Evolutionary conservation across 345 rosid species (phyloP).

Genomic region (Euclidium syriacum): DNA sequence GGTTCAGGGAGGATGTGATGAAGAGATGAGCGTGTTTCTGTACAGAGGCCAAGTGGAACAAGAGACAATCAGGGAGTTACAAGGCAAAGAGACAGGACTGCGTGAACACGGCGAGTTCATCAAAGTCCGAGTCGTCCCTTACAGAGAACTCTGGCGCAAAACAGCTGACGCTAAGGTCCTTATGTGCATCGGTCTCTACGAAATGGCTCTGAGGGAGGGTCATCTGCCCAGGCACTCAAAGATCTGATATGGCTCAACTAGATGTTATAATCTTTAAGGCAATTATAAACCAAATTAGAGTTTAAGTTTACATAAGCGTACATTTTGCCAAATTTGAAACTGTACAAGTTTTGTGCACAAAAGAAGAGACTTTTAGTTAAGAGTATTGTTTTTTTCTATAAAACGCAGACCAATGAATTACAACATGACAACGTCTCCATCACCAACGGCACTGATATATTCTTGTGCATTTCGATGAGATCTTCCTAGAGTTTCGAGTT

Average conservation of each 20-base stretch:
- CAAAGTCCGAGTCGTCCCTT: slow-evolving; percentile 62
- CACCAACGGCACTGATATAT: neutral
- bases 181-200: slow-evolving; percentile 65
- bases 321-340: slow-evolving; percentile 4
- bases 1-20: slow-evolving; percentile 88
- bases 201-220: slow-evolving; percentile 67
- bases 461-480: neutral
- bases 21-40: slow-evolving; percentile 71
- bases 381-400: too few relatives aligned
- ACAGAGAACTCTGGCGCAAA: slow-evolving; percentile 60
- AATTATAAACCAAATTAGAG: neutral
- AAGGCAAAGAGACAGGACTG: slow-evolving; percentile 83
- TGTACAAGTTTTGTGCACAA: slow-evolving; percentile 25
- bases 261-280: neutral
- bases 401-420: slow-evolving; percentile 11
- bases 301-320: slow-evolving; percentile 4
- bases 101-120: slow-evolving; percentile 73
- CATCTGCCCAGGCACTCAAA: slow-evolving; percentile 35
- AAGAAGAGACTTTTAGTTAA: slow-evolving; percentile 12
- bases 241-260: neutral
- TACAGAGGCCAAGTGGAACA: slow-evolving; percentile 55
- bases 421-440: slow-evolving; percentile 9
- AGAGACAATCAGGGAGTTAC: slow-evolving; percentile 53
- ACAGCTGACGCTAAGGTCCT: slow-evolving; percentile 78
- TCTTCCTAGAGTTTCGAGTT: neutral